Evolutionary conservation across 805 yeast genomes (phyloP).

Genomic region (Yarrowia sp.): DNA sequence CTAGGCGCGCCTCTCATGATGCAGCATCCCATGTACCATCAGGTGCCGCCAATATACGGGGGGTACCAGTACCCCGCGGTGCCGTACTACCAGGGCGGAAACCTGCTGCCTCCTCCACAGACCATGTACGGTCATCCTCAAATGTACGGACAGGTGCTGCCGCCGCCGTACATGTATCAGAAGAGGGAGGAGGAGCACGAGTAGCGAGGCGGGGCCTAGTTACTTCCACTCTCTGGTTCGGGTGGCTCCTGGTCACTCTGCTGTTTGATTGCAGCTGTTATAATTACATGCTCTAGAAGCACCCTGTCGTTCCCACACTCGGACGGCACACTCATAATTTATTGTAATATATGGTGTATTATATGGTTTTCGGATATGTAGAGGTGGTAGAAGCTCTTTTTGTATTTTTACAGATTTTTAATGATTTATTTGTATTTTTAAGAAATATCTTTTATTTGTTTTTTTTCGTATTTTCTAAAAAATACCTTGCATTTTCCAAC

Average conservation of each 20-base stretch:
- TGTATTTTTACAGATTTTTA: too few relatives aligned
- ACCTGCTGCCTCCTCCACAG: constrained; percentile 10
- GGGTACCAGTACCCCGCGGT: constrained; percentile 15
- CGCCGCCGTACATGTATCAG: constrained; percentile 19
- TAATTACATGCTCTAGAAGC: too few relatives aligned
- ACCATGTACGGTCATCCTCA: constrained; percentile 20
- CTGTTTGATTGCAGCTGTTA: too few relatives aligned
- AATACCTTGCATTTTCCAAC: too few relatives aligned
- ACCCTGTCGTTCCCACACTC: neutral
- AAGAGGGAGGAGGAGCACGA: constrained; percentile 6
- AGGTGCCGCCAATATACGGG: constrained; percentile 21
- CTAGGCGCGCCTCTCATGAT: constrained; percentile 14
- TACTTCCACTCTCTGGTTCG: too few relatives aligned
- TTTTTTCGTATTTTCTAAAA: too few relatives aligned
- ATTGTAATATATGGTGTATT: constrained; percentile 24
- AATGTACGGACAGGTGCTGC: constrained; percentile 14
- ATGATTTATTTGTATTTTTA: too few relatives aligned
- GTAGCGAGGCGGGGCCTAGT: neutral
- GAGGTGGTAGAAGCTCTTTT: too few relatives aligned
- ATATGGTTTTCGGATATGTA: too few relatives aligned
- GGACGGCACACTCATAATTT: constrained; percentile 11
- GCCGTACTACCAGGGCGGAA: constrained; percentile 17
- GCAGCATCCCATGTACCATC: constrained; percentile 24
- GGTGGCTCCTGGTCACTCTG: too few relatives aligned
- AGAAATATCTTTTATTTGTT: too few relatives aligned